Base-by-base conservation (phyloP, 768 basidiomycete species). In the Thelephora ganbajun region DNA sequence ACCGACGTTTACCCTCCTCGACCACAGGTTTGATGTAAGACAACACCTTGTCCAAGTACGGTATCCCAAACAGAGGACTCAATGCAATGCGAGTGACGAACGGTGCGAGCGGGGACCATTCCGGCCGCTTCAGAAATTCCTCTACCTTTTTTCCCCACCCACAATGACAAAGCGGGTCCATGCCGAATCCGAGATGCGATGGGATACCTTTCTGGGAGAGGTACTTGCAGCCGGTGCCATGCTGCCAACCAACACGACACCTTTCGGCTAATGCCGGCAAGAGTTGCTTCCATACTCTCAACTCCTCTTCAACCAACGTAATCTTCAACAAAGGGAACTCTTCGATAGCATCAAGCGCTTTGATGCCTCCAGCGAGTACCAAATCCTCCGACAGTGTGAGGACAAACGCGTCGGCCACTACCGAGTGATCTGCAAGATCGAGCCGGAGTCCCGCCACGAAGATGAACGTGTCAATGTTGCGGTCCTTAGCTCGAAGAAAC, bases 251-350 rank as follows among this genome's bases (percentile, higher is more conserved):
- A 20, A 61, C 65, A 19, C 74, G 68, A 49, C 76, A 76, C 35
- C 74, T 69, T 54, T 79, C 78, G 2, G 66, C 67, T 30, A 74
- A 53, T 7, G 63, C 61, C 3, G 76, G 76, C 1, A 79, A 56
- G 19, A 77, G 64, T 46, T 70, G 63, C 43, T 70, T 69, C 78
- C 76, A 80, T 1, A 65, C 66, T 22, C 51, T 51, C 30, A 30
- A 30, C 9, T 30, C 26, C 26, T 66, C 54, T 51, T 72, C 72
- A 11, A 64, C 66, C 2, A 56, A 53, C 5, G 47, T 52, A 0
- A 63, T 56, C 6, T 36, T 7, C 34, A 65, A 11, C 6, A 19
- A 45, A 16, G 41, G 26, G 12, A 35, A 16, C 20, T 26, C 35
- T 26, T 11, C 36, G 1, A 20, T 12, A 9, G 37, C 12, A 5